Evolutionary conservation across 495 filamentous ascomycete species (phyloP), one percentile per base, ranked within the genome.

Genomic region (Aspergillus panamensis): DNA sequence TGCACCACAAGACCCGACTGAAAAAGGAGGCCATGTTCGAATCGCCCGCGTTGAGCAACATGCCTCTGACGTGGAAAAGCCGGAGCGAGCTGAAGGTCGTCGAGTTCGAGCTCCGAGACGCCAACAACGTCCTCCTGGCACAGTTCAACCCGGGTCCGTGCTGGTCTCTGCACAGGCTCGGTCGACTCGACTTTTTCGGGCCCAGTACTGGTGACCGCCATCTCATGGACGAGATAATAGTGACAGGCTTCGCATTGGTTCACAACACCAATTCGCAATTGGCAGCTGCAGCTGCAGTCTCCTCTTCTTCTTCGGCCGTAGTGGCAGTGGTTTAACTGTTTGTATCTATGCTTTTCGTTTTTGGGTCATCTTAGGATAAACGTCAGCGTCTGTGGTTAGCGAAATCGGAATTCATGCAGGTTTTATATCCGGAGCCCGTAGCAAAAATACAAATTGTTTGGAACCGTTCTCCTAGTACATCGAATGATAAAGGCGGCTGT

Each of bases 51-150:
- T 20, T 55, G 29, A 14, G 44, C 13, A 54, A 49, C 17, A 32
- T n/a, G 3, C 8, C 35, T 12, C n/a, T 54, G 8, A 44, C 44
- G 1, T 60, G 57, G 57, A 54, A 50, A 44, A 50, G 44, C 44
- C 51, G 33, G 20, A 55, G 43, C n/a, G 51, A 39, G 6, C 30
- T 44, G 33, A 60, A 60, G 19, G 10, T 48, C 31, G 20, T 60
- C 21, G 57, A 60, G n/a, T 54, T 60, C 31, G 57, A 60, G 52
- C 40, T 53, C 14, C 42, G 45, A 8, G 57, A 60, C 30, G 33
- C 45, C 10, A 60, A 60, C n/a, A 16, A 20, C 35, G 35, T 51
- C 3, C 33, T 33, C 1, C 44, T 60, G 19, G 57, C 57, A 3
- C 42, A 43, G 39, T 60, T 60, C 51, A 54, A 54, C 20, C 51